Base-by-base conservation (phyloP, 2,329 filamentous ascomycete genomes). In the Esteya vermicola region DNA sequence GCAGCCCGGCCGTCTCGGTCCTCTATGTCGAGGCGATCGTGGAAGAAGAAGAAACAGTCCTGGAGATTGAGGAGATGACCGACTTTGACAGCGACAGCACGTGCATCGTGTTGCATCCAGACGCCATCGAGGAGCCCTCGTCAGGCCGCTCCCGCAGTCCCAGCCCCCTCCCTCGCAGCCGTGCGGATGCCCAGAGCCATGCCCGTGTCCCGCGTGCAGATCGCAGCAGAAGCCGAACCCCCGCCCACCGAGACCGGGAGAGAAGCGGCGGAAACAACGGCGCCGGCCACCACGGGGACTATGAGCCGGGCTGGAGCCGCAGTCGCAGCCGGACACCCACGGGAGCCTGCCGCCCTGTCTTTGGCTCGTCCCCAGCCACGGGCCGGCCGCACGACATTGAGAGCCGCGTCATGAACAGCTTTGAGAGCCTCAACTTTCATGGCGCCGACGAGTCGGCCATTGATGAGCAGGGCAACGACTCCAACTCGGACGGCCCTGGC, bases 361-460 rank as follows among this genome's bases (percentile, higher is more conserved):
- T n/a, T 5, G 33, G 10, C 7, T 22, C 21, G 9, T 33, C 9
- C 32, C 32, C 18, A 19, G 9, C 30, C 8, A n/a, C n/a, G 5
- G 18, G 30, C 4, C 22, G 43, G 4, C 50, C 46, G 21, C 50
- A 52, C 10, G 55, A 64, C 20, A 51, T 65, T 10, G 63, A 68
- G 43, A 57, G 53, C 19, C 55, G 53, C 33, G 62, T 70, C 50
- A 58, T 68, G 51, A 57, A 56, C 23, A 59, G 63, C 27, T 55
- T 71, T 34, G 52, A 52, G 26, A 63, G 66, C 27, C 63, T 72
- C 39, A 62, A 62, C 36, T 67, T n/a, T n/a, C n/a, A 64, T 52
- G 59, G 57, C 41, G 22, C 23, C n/a, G 38, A 56, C 33, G 44
- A 42, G 8, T 37, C 20, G 2, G 36, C 22, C 3, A 32, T 39